Conservation (phyloP, 2,329 filamentous ascomycete species). For the Taxawa tesnikishii region DNA sequence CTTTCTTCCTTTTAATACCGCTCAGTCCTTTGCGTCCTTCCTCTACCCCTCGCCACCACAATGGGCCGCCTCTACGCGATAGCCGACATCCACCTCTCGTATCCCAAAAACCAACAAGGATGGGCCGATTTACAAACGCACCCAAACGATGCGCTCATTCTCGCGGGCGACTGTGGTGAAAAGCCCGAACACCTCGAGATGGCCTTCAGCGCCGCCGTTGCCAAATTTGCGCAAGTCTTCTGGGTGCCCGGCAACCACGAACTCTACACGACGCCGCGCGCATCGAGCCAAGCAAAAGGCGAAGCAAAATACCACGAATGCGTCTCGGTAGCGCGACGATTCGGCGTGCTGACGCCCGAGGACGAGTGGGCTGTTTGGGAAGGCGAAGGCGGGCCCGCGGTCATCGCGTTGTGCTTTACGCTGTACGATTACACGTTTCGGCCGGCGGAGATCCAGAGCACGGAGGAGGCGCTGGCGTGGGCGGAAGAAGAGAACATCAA, state of each 20-base stretch:
- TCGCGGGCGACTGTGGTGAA: slow-evolving; percentile 29
- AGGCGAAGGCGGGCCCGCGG: slow-evolving; percentile 33
- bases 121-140: slow-evolving; percentile 26
- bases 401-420: slow-evolving; percentile 46
- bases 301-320: slow-evolving; percentile 44
- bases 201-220: slow-evolving; percentile 28
- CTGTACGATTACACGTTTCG: slow-evolving; percentile 49
- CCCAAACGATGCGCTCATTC: slow-evolving; percentile 31
- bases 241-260: slow-evolving; percentile 49
- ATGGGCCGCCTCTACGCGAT: slow-evolving; percentile 34
- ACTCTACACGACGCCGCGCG: slow-evolving; percentile 35
- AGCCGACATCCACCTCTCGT: slow-evolving; percentile 33
- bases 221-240: slow-evolving; percentile 34
- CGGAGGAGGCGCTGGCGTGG: slow-evolving; percentile 36
- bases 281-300: slow-evolving; percentile 26
- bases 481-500: slow-evolving; percentile 31
- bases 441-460: slow-evolving; percentile 33
- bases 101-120: slow-evolving; percentile 32
- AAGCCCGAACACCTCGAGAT: slow-evolving; percentile 19
- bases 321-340: slow-evolving; percentile 38
- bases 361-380: slow-evolving; percentile 44
- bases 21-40: no score
- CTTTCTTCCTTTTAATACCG: no score
- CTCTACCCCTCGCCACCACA: no score
- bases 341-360: slow-evolving; percentile 43